Evolutionary conservation across 2,329 filamentous ascomycete genomes (phyloP), one percentile per base, ranked within the genome.

Genomic region (Xylaria sp.): DNA sequence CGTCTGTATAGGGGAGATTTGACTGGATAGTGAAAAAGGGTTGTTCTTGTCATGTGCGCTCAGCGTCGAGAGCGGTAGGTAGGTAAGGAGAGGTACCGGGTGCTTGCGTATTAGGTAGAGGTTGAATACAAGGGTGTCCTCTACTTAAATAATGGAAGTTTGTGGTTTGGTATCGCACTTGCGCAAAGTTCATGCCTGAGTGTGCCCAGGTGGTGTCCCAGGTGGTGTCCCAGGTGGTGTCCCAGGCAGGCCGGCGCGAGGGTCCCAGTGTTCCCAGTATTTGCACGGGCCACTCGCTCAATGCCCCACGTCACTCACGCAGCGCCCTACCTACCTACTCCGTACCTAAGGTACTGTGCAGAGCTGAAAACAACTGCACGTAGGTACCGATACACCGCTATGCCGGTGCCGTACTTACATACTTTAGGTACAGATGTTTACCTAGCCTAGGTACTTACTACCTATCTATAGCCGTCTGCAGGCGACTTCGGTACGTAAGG

Each of bases 281-380:
- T 47, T 31, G 43, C 43, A 47, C 25, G 25, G 43, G 43, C 43
- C 43, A 47, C 19, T 47, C 17, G 7, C n/a, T n/a, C n/a, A n/a
- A n/a, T 17, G 25, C 43, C 43, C 43, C 43, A 19, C 43, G 19
- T 13, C 19, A 7, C n/a, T n/a, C n/a, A n/a, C n/a, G n/a, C n/a
- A n/a, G n/a, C n/a, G n/a, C 19, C 40, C 31, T 47, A 17, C 21
- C 37, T 40, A 6, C 25, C 40, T 4, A 23, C 35, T 38, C 5
- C 15, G 13, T 38, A 38, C 6, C 15, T 11, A 35, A n/a, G 8
- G 25, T 6, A 29, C 43, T 29, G n/a, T 7, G 17, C 11, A 31
- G 43, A 47, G 43, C 43, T 47, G 43, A 47, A 29, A 47, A 31
- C n/a, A n/a, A n/a, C n/a, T n/a, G n/a, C n/a, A n/a, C n/a, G n/a